phyloP scores from a whole-genome alignment of 441 rosid genomes.

The Syzygium malaccense region DNA sequence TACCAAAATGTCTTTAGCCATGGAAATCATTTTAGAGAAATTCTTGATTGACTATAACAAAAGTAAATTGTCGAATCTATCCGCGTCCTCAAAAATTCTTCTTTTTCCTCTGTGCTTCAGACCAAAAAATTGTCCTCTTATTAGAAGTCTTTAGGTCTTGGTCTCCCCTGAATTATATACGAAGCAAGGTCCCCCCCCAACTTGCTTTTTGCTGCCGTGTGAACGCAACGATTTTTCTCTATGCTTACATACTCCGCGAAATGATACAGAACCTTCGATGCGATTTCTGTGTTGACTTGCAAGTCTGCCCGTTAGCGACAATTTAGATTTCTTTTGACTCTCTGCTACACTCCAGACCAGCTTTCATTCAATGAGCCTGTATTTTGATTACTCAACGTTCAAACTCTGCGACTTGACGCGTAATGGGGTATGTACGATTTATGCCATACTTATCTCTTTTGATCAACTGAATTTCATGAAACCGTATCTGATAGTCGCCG shows the following conservation, averaged over 20 bases:
- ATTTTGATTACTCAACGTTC: not conserved
- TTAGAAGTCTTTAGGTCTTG: not conserved
- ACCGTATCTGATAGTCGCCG: not conserved
- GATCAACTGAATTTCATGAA: not conserved
- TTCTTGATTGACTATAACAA: too few species aligned
- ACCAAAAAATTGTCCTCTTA: not conserved
- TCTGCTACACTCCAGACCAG: not conserved
- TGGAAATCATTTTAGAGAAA: not conserved
- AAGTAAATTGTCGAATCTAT: not conserved
- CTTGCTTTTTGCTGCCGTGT: not conserved
- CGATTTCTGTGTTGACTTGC: not conserved
- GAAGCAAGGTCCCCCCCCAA: not conserved
- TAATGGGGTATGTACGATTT: not conserved
- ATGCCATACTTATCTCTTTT: not conserved
- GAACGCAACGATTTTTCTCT: not conserved
- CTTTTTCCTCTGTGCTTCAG: not conserved
- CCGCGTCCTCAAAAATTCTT: not conserved
- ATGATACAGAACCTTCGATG: not conserved
- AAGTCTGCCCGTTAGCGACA: not conserved
- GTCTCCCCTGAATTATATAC: not conserved
- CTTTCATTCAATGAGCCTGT: not conserved
- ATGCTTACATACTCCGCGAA: not conserved
- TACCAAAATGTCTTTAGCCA: too few species aligned
- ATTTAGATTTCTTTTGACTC: not conserved
- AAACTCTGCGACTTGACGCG: not conserved